Evolutionary conservation across 495 filamentous ascomycete species (phyloP), one percentile per base, ranked within the genome.

Genomic region (Hypoxylon fragiforme): DNA sequence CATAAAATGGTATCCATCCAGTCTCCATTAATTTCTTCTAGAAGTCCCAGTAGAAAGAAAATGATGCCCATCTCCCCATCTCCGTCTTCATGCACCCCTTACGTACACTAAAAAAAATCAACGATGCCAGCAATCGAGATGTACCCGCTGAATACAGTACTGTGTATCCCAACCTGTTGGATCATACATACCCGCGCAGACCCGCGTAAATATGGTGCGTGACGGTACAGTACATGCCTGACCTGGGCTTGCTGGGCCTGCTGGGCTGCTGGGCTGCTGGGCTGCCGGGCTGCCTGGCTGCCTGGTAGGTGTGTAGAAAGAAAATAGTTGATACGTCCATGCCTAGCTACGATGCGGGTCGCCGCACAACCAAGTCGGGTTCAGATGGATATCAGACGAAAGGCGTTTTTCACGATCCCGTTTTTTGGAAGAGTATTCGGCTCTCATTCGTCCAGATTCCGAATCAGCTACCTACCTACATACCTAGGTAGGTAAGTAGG

Each of bases 11-110:
- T 57, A 38, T 49, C 51, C 58, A 59, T 51, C 26, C 24, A 37
- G 38, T 44, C 48, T n/a, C n/a, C n/a, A n/a, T n/a, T n/a, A n/a
- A n/a, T n/a, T n/a, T 8, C 50, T 63, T 59, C 54, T 63, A 63
- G 60, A 63, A 62, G 53, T 43, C 34, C 54, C 30, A 31, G 57
- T 62, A 32, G 58, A 62, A 57, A 44, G 39, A 9, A 9, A 9
- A 28, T n/a, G n/a, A 9, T 9, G 4, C 24, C 24, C 4, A 9
- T 4, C 4, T 4, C 3, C 16, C 30, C 46, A 47, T 40, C 36
- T 46, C 50, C 13, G 47, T 37, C 28, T 54, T 50, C 45, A 63
- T 63, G 60, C 60, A 48, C 57, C 40, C 57, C 57, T 44, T 47
- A 13, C n/a, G 5, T 35, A 13, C 31, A 14, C 14, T 6, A 7